Base-by-base conservation (phyloP, 352 stramenopile species). In the Blastocystis sp. region DNA sequence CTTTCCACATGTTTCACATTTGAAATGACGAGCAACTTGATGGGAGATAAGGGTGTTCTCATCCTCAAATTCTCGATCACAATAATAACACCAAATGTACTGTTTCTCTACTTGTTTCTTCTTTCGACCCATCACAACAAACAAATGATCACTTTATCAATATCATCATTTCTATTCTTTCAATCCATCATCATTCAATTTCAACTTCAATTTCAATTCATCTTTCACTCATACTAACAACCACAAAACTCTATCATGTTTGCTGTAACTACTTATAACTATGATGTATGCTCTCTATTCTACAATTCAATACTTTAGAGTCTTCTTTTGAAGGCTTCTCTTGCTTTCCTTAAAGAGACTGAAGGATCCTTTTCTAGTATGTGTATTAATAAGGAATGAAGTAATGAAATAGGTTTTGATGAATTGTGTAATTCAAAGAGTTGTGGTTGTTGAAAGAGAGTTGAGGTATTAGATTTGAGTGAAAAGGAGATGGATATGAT, bases 71-170 rank as follows among this genome's bases (percentile, higher is more conserved):
- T 77, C 80, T 49, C 80, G 61, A 37, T 88, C 80, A 80, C 80
- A 88, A 58, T 88, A 88, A 52, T 88, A 88, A 52, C 80, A 88
- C 89, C 91, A 95, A 88, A 95, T 94, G 65, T 88, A 61, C 46
- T 61, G 7, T 24, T 77, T 88, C 24, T 89, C 67, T 54, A 49
- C 29, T 67, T 80, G 80, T 43, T 88, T 88, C 71, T 81, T 81
- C 49, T 81, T 81, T 21, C 71, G 71, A 46, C 71, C 71, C 71
- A 81, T 81, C 27, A 11, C 24, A 61, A 61, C 54, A 61, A 61
- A 61, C 19, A 7, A 61, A 3, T 61, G 54, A 61, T 12, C 3
- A n/a, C 27, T 61, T 12, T 12, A 32, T 46, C 39, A 2, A 46
- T 46, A 9, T 9, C 9, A 9, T 46, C 39, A 46, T 9, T 35